Base-by-base conservation (phyloP, 192 early-diverging fungal species). In the Chytriomyces confervae region DNA sequence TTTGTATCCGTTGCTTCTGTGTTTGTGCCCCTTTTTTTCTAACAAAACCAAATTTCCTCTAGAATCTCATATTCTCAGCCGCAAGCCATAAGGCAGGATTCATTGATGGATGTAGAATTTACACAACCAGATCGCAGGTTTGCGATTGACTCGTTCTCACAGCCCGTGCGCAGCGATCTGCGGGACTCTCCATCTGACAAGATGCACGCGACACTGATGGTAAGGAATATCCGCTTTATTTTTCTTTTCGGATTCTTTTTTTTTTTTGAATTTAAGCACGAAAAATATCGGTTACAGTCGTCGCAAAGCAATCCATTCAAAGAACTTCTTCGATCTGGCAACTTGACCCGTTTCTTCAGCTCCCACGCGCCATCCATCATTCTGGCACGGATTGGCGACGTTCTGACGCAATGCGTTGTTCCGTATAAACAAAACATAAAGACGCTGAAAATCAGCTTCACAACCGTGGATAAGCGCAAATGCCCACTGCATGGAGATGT, bases 401-500 rank as follows among this genome's bases (percentile, higher is more conserved):
- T 66, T 49, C 66, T 88, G 7, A 79, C 82, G 29, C 75, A 77
- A 13, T 82, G 84, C 49, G 50, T 88, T 18, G 87, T 88, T 8
- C 84, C 80, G 10, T 71, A 77, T 70, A 89, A 86, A 62, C 69
- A 49, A 23, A 50, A 77, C 46, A 60, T 74, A 5, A 76, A 69
- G 62, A 67, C 48, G 29, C 67, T 66, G 5, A 71, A 76, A 65
- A 90, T 91, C 29, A 53, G 75, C 4, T 91, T 93, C 66, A 85
- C 79, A 27, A 91, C 91, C 0, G 89, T 91, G n/a, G 90, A 92
- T 79, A 85, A 83, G 61, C 72, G 91, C 24, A 84, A 89, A 63
- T 91, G 91, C 76, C 90, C 88, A 24, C 69, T 93, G 51, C 81
- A 88, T 49, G 92, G 92, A 18, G 87, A 87, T 23, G 82, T 92